Evolutionary conservation across 1,284 basidiomycete genomes (phyloP), one percentile per base, ranked within the genome.

Genomic region (Tilletia indica): DNA sequence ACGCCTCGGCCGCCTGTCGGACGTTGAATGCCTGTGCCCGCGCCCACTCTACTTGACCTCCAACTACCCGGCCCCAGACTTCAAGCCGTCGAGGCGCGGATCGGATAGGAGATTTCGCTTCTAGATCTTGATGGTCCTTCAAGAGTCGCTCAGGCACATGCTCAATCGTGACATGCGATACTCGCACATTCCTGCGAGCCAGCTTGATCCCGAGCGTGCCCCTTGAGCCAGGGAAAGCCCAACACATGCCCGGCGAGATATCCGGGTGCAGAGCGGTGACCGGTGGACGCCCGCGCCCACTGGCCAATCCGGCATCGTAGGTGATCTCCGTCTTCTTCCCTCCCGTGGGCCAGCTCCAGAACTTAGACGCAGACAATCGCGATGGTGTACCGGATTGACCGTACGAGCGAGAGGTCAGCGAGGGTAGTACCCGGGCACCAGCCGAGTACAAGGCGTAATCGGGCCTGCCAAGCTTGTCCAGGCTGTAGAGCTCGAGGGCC

Each of bases 361-460:
- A 71, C 69, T 12, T 70, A 4, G 12, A 70, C 12, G 63, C 38
- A 67, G 25, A 31, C 14, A 38, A 42, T 45, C 38, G 21, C 14
- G 6, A n/a, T 45, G n/a, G 47, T 14, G 45, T 72, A 39, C 34
- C 45, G 25, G 21, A 71, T 14, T 6, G 38, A 38, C 68, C 71
- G 71, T 91, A 89, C 3, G 93, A 93, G 19, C 88, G 87, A 54
- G 90, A 91, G 0, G 95, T 97, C 21, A 76, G 51, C 0, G 88
- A 88, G 0, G 93, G 93, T 61, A 97, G 90, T 73, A 94, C 87
- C 0, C 89, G 87, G 0, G 89, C 95, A 8, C 95, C 95, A 2
- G 89, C 89, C 5, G 93, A 91, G 83, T 91, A 90, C 4, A 94
- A 86, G 0, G 96, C 95, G 80, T 89, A 96, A 85, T 99, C 96